phyloP scores from a whole-genome alignment of 2,329 filamentous ascomycete genomes.

The Diaporthe sp. region DNA sequence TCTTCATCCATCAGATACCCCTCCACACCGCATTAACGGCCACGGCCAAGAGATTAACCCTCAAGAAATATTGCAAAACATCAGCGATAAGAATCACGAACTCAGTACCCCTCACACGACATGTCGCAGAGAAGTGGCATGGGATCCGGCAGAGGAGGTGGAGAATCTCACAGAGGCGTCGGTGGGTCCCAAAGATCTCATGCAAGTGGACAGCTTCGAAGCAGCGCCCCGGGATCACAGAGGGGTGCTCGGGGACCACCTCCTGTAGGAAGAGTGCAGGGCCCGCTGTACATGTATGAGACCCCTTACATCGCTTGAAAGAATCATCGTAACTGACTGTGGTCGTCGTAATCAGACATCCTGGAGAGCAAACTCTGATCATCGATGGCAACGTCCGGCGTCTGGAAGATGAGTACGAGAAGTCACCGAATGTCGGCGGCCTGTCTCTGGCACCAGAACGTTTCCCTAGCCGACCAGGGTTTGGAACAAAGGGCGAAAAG shows the following conservation, averaged over 20 bases:
- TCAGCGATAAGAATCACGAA: no score
- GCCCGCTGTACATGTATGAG: neutral
- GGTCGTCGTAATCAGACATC: neutral
- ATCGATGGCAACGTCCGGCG: fast-evolving
- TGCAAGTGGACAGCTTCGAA: neutral
- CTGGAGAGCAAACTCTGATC: neutral
- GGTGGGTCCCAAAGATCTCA: neutral
- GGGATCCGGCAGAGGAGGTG: no score
- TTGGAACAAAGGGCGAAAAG: neutral
- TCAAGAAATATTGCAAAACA: no score
- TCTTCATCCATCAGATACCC: no score
- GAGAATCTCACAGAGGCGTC: no score
- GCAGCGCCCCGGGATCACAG: neutral
- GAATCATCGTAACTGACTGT: neutral
- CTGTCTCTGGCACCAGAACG: neutral
- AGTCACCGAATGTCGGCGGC: neutral
- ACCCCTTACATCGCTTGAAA: neutral
- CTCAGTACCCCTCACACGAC: no score
- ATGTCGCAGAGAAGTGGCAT: no score
- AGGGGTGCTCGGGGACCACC: neutral
- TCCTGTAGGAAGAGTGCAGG: neutral
- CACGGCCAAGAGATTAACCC: no score
- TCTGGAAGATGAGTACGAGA: neutral
- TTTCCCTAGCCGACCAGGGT: neutral
- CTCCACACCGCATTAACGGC: no score